These are phyloP conservation scores for Clausena lansium DNA, from an alignment of 345 rosid species.

Conservation along the genomic window DNA sequence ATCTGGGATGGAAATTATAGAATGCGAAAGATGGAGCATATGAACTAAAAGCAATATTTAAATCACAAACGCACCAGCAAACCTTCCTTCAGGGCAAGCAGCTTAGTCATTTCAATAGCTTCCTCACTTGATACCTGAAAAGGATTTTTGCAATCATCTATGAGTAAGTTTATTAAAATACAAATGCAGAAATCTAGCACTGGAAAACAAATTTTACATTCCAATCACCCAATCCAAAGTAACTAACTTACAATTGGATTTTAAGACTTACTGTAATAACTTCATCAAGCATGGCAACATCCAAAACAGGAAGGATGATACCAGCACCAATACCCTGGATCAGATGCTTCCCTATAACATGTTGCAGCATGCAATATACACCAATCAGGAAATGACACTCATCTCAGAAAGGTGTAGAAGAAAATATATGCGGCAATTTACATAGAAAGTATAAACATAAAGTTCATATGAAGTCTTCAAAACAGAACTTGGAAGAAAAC, in stretches of 20 bases:
- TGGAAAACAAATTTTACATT: not conserved
- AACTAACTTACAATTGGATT: not conserved
- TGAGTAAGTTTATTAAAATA: not conserved
- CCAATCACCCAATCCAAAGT: not conserved
- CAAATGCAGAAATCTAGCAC: not conserved
- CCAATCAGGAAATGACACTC: not conserved
- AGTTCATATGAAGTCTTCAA: not conserved
- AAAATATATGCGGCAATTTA: not conserved
- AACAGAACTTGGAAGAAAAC: too few relatives aligned
- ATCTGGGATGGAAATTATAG: not conserved
- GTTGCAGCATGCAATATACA: not conserved
- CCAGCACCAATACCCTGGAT: conserved; percentile 72
- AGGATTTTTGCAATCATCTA: not conserved
- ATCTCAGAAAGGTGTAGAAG: not conserved
- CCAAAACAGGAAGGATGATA: conserved; percentile 40
- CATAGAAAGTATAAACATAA: not conserved
- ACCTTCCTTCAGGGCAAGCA: conserved; percentile 53
- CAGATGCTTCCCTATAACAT: conserved; percentile 42
- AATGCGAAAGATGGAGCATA: not conserved
- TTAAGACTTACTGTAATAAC: conserved; percentile 40
- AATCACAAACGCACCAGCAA: conserved; percentile 31
- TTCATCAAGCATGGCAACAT: conserved; percentile 48
- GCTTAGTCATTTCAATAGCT: conserved; percentile 46
- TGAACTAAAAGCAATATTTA: not conserved
- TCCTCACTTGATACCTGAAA: conserved; percentile 51